phyloP scores from a whole-genome alignment of 2,329 filamentous ascomycete species.

The Ambrosiella xylebori region DNA sequence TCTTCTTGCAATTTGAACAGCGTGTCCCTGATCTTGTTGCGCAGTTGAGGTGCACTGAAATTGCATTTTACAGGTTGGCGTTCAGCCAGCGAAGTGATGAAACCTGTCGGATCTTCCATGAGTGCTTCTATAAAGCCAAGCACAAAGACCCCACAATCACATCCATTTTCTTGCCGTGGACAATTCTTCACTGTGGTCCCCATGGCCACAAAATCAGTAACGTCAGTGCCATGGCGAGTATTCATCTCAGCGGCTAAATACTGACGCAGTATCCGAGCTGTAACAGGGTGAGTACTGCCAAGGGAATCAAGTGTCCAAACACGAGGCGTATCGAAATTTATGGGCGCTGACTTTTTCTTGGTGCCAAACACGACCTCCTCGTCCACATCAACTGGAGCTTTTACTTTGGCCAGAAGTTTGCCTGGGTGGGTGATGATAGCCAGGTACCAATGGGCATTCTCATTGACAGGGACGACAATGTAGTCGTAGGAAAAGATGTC shows the following conservation, averaged over 20 bases:
- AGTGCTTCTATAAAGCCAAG: conserved; percentile 75
- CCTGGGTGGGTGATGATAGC: conserved; percentile 85
- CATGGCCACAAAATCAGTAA: conserved; percentile 21
- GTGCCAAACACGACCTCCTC: background rate
- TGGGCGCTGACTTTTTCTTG: background rate
- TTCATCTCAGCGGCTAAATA: conserved; percentile 62
- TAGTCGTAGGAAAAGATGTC: conserved; percentile 79
- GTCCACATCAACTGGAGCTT: background rate
- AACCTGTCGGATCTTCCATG: conserved; percentile 52
- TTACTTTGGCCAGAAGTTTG: conserved; percentile 30
- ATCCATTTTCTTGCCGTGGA: conserved; percentile 66
- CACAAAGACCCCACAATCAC: conserved; percentile 78
- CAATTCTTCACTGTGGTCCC: conserved; percentile 56
- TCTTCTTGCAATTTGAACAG: conserved; percentile 41
- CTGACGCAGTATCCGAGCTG: conserved; percentile 51
- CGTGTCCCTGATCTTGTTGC: conserved; percentile 46
- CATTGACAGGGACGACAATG: conserved; percentile 81
- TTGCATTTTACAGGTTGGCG: conserved; percentile 33
- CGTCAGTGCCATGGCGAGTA: conserved; percentile 34
- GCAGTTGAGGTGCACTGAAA: conserved; percentile 42
- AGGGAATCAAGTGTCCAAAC: conserved; percentile 86
- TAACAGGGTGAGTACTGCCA: conserved; percentile 42
- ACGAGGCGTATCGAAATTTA: conserved; percentile 32
- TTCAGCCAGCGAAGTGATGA: conserved; percentile 48
- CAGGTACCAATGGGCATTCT: conserved; percentile 79